Conservation (phyloP, 2,329 filamentous ascomycete species). For the Fusarium verrucosum region DNA sequence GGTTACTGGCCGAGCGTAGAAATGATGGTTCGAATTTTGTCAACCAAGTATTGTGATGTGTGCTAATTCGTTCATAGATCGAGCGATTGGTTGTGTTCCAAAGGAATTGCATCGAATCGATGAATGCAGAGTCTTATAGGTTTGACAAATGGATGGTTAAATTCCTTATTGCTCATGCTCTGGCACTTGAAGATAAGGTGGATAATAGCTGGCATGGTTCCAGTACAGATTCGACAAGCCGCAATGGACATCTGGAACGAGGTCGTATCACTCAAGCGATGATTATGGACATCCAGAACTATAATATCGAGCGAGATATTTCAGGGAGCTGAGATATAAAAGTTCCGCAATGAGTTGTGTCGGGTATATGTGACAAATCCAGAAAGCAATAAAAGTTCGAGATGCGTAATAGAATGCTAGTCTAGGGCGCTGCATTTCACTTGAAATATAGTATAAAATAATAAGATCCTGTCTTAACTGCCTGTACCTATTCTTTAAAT, state of each 20-base stretch:
- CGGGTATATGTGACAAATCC: no score
- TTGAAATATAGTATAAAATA: no score
- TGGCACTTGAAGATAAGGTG: constrained; percentile 48
- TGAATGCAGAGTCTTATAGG: constrained; percentile 43
- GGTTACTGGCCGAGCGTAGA: constrained; percentile 50
- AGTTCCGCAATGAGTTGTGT: no score
- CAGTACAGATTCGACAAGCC: neutral
- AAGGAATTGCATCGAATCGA: constrained; percentile 44
- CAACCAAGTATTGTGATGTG: fast-evolving
- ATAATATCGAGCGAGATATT: neutral
- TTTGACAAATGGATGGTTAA: constrained; percentile 63
- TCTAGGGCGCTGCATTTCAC: no score
- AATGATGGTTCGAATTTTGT: constrained; percentile 40
- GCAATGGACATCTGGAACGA: constrained; percentile 26
- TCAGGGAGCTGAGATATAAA: neutral
- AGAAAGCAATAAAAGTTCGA: no score
- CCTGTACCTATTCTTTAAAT: no score
- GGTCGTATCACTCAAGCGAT: constrained; percentile 35
- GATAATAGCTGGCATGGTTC: constrained; percentile 30
- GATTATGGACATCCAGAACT: constrained; percentile 37
- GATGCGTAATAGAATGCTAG: no score
- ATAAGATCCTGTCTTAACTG: no score
- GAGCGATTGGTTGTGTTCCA: constrained; percentile 49
- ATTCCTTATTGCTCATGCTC: constrained; percentile 48
- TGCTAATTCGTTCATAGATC: constrained; percentile 37